Evolutionary conservation across 176 grass and related monocot species (phyloP).

Genomic region (Zea luxurians): DNA sequence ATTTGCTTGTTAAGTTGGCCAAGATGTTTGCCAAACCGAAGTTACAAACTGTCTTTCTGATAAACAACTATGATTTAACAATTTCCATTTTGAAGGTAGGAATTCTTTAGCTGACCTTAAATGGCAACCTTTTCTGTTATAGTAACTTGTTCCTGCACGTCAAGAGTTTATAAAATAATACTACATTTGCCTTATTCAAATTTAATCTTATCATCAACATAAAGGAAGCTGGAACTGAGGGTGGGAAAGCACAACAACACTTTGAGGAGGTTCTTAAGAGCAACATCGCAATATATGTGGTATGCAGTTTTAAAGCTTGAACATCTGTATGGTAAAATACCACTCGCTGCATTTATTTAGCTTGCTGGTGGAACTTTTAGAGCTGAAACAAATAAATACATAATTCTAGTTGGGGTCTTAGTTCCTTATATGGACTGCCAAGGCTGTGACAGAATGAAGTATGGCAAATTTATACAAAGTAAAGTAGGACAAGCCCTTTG

Average conservation of each 20-base stretch:
- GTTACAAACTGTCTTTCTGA: conserved; percentile 88
- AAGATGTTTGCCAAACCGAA: conserved; percentile 82
- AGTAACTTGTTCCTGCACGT: neutral
- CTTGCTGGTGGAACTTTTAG: conserved; percentile 16
- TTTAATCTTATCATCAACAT: conserved; percentile 24
- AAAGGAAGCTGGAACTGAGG: conserved; percentile 90
- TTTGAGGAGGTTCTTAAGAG: conserved; percentile 97
- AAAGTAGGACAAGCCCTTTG: neutral
- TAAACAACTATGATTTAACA: conserved; percentile 98
- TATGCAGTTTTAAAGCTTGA: conserved; percentile 48
- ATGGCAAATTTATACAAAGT: neutral
- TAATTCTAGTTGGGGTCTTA: conserved; percentile 2
- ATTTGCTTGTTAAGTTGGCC: conserved; percentile 88
- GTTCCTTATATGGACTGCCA: conserved; percentile 7
- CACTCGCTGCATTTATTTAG: conserved; percentile 11
- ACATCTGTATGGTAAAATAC: neutral
- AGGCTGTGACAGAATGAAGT: conserved; percentile 1
- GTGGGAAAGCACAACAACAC: conserved; percentile 84
- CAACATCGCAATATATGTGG: conserved; percentile 96
- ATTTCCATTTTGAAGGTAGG: conserved; percentile 87
- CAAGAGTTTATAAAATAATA: neutral
- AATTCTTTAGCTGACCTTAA: conserved; percentile 12
- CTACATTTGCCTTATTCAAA: conserved; percentile 16
- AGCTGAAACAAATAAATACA: conserved; percentile 2
- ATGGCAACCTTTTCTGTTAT: neutral